Evolutionary conservation across 169 alveolate species (phyloP), one percentile per base, ranked within the genome.

Genomic region (Plasmodium adleri): DNA sequence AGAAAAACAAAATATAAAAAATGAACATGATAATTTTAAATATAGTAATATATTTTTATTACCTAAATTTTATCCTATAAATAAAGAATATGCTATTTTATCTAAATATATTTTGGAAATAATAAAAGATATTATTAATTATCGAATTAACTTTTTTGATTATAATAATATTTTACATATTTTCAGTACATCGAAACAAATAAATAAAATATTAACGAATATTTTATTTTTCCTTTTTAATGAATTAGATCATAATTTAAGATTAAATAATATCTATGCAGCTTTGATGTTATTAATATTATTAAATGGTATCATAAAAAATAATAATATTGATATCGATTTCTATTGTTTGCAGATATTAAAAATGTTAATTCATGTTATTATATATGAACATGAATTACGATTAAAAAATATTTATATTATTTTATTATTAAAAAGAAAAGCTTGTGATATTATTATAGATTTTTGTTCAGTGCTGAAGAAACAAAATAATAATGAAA

Each of bases 371-470:
- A 50, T 80, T 32, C 90, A 80, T 80, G 83, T 80, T 2, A 80
- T 80, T 52, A n/a, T 80, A 54, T 80, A 67, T 80, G 90, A 80
- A 39, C 90, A 80, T 80, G 83, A 80, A 17, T 67, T 80, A 56
- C 67, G 70, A 24, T 80, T 80, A 80, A 80, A 80, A 80, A 80
- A 80, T 54, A 80, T 80, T 39, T 80, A 80, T 39, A 47, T 67
- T 43, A 80, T 80, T 62, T 80, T 80, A 22, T 80, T 80, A 80
- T 54, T 80, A 67, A 80, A 80, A 67, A 67, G 90, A 54, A 80
- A 80, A 71, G 83, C 90, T 28, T 80, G 90, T 80, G 68, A 80
- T 80, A 80, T 80, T 22, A 26, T 80, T 43, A 67, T 47, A 32
- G 72, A 67, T 26, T 80, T 80, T 54, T 80, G 90, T 80, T 66